Evolutionary conservation across 1,139 yeast species (phyloP).

Genomic region (Nakaseomyces kungkrabaensis): DNA sequence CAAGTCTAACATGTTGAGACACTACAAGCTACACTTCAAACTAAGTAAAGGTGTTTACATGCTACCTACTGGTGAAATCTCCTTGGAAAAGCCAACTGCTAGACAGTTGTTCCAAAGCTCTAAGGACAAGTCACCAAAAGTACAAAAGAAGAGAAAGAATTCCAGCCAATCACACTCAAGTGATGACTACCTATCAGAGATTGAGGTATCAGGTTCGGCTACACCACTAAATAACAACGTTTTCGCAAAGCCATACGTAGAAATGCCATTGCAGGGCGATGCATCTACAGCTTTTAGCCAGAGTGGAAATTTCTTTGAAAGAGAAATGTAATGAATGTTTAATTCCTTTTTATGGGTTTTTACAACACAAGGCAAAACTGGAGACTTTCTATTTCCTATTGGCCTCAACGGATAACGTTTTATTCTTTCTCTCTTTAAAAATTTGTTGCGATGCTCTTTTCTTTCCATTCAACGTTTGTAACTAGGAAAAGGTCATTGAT

Average conservation of each 20-base stretch:
- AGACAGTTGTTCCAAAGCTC: constrained; percentile 8
- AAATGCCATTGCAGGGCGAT: not conserved
- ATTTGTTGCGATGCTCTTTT: not conserved
- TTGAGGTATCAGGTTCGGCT: not conserved
- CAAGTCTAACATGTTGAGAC: constrained; percentile 72
- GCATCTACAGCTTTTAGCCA: not conserved
- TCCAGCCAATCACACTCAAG: constrained; percentile 1
- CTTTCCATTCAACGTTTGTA: not conserved
- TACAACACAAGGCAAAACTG: not conserved
- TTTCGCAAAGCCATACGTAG: not conserved
- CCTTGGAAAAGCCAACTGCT: constrained; percentile 11
- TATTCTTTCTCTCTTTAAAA: not conserved
- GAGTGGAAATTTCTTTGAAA: not conserved
- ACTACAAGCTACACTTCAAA: constrained; percentile 48
- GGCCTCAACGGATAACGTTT: not conserved
- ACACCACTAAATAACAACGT: not conserved
- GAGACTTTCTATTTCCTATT: no score
- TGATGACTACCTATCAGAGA: constrained; percentile 1
- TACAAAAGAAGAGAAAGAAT: not conserved
- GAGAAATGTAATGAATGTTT: no score
- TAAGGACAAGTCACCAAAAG: not conserved
- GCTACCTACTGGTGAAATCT: constrained; percentile 16
- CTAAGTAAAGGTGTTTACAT: constrained; percentile 12
- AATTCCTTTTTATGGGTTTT: no score
- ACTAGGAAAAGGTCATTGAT: not conserved